Evolutionary conservation across 2,329 filamentous ascomycete species (phyloP).

Genomic region (Exophiala lecanii-corni): DNA sequence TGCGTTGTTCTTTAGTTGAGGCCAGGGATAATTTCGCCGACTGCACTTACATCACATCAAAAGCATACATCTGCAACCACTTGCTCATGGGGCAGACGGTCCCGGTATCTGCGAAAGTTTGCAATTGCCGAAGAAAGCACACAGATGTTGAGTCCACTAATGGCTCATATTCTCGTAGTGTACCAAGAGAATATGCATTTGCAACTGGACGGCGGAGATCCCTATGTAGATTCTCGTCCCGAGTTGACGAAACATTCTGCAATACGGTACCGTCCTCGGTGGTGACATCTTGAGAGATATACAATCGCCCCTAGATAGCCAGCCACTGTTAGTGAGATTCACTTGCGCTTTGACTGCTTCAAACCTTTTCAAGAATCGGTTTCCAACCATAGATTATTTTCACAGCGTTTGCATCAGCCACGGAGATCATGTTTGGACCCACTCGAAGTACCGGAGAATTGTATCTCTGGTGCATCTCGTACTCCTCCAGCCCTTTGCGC

Average conservation of each 20-base stretch:
- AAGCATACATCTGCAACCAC: slow-evolving; percentile 77
- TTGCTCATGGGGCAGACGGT: slow-evolving; percentile 8
- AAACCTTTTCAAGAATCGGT: slow-evolving; percentile 4
- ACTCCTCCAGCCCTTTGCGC: background rate
- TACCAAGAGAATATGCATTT: slow-evolving; percentile 11
- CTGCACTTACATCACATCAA: slow-evolving; percentile 60
- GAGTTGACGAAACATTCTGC: slow-evolving; percentile 6
- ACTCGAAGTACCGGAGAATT: slow-evolving; percentile 9
- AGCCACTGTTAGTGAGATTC: background rate
- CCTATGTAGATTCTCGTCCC: slow-evolving; percentile 10
- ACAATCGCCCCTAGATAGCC: background rate
- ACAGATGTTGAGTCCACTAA: slow-evolving; percentile 9
- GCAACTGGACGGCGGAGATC: slow-evolving; percentile 6
- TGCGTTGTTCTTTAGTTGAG: background rate
- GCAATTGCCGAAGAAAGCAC: slow-evolving; percentile 54
- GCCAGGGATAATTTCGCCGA: no score
- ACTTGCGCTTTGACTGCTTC: background rate
- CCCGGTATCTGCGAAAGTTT: slow-evolving; percentile 1
- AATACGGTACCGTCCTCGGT: slow-evolving; percentile 3
- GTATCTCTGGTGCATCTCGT: slow-evolving; percentile 2
- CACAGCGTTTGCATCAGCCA: slow-evolving; percentile 6
- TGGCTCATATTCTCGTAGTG: slow-evolving; percentile 11
- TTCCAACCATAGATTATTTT: slow-evolving; percentile 7
- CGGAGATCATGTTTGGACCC: slow-evolving; percentile 9
- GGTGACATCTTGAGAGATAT: background rate